These are phyloP conservation scores for Mortierella sp. DNA, from an alignment of 371 early-diverging fungal species.

Conservation along the genomic window DNA sequence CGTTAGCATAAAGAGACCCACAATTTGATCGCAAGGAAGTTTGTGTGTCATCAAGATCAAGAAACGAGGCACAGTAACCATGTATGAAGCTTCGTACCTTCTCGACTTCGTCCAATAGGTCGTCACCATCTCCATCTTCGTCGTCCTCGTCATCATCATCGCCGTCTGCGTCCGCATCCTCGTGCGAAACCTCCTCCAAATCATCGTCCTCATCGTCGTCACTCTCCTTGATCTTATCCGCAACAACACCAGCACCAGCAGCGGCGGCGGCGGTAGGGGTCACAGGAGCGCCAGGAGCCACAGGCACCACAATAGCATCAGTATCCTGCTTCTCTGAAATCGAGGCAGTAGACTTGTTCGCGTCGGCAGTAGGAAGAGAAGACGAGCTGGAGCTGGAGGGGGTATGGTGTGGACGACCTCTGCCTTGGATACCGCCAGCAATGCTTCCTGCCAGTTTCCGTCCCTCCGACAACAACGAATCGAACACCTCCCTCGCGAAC, in stretches of 20 bases:
- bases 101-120: slow-evolving; percentile 56
- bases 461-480: slow-evolving; percentile 68
- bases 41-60: background rate
- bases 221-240: background rate
- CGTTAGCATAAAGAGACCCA: background rate
- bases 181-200: background rate
- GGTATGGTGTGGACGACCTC: slow-evolving; percentile 13
- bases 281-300: background rate
- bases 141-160: slow-evolving; percentile 48
- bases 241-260: background rate
- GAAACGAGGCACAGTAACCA: background rate
- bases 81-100: slow-evolving; percentile 33
- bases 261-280: background rate
- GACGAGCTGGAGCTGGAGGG: slow-evolving; percentile 18
- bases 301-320: background rate
- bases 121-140: slow-evolving; percentile 52
- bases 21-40: background rate
- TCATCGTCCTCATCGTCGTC: slow-evolving; percentile 2
- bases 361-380: slow-evolving; percentile 6
- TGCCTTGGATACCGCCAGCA: slow-evolving; percentile 43
- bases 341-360: slow-evolving; percentile 11
- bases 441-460: slow-evolving; percentile 63
- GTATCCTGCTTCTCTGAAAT: slow-evolving; percentile 11
- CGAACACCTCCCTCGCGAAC: slow-evolving; percentile 71
- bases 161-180: background rate